A percentile compares a stretch with the other conserved stretches of the same genome.
These are phyloP conservation scores for Phascolomyces articulosus DNA, from an alignment of 371 early-diverging fungal genomes.

Conservation along the genomic window DNA sequence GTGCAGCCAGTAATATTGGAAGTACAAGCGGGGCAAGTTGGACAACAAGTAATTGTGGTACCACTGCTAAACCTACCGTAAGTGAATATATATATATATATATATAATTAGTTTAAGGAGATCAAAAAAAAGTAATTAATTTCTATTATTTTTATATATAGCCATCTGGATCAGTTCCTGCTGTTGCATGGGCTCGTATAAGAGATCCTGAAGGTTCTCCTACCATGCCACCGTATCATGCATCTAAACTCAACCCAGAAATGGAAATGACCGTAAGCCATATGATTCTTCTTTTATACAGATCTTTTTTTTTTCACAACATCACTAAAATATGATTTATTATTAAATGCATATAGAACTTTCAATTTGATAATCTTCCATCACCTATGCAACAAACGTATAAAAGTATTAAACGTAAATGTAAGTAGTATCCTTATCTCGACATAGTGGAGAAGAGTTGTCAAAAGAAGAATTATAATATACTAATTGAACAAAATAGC, in stretches of 20 bases:
- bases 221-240: constrained; percentile 36
- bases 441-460: too few species aligned
- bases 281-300: neutral
- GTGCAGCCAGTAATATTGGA: constrained; percentile 1
- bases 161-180: constrained; percentile 24
- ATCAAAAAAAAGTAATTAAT: neutral
- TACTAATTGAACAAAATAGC: constrained; percentile 17
- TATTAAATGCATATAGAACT: constrained; percentile 22
- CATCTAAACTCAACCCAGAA: constrained; percentile 49
- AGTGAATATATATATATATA: neutral
- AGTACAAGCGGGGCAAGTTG: too few species aligned
- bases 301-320: neutral
- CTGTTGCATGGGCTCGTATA: constrained; percentile 43
- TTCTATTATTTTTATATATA: neutral
- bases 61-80: neutral
- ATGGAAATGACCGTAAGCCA: constrained; percentile 46
- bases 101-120: neutral
- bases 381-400: constrained; percentile 31
- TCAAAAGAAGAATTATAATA: neutral
- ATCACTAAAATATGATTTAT: neutral
- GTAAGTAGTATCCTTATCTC: too few species aligned
- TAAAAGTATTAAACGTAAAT: constrained; percentile 46
- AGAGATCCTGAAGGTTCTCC: constrained; percentile 29
- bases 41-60: neutral
- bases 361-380: constrained; percentile 44